phyloP scores from a whole-genome alignment of 2,329 filamentous ascomycete genomes.

The Stemphylium vesicarium region DNA sequence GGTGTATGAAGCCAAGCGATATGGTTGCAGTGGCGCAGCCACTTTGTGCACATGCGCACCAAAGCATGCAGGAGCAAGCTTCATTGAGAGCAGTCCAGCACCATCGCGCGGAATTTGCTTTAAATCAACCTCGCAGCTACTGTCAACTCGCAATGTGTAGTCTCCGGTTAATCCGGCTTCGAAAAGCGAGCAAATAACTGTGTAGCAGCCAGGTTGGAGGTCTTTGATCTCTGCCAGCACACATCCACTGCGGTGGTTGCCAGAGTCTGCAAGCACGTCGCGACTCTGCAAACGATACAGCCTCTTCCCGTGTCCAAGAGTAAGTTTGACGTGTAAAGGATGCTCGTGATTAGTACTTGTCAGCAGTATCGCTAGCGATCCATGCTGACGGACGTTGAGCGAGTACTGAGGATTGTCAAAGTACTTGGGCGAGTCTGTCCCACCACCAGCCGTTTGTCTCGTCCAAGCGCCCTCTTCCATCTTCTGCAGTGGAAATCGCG shows the following conservation, averaged over 20 bases:
- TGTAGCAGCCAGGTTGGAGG: conserved; percentile 78
- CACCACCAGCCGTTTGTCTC: conserved; percentile 80
- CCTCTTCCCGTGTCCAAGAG: conserved; percentile 77
- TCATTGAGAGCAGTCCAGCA: conserved; percentile 73
- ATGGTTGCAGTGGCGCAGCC: conserved; percentile 57
- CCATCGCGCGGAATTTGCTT: conserved; percentile 71
- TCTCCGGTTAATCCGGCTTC: conserved; percentile 76
- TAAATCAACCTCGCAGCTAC: conserved; percentile 63
- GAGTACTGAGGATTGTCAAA: conserved; percentile 87
- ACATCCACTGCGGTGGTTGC: conserved; percentile 85
- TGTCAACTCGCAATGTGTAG: conserved; percentile 78
- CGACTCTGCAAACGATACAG: conserved; percentile 72
- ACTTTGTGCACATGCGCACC: conserved; percentile 59
- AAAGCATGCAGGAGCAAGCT: conserved; percentile 62
- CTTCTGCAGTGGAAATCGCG: conserved; percentile 65
- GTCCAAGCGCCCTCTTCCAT: conserved; percentile 75
- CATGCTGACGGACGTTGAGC: conserved; percentile 63
- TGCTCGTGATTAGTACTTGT: conserved; percentile 70
- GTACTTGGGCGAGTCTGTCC: conserved; percentile 76
- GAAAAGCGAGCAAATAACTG: conserved; percentile 88
- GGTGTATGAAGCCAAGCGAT: conserved; percentile 67
- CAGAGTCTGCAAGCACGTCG: conserved; percentile 81
- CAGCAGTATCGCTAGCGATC: conserved; percentile 75
- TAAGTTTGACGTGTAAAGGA: conserved; percentile 82
- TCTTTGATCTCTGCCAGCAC: conserved; percentile 68